phyloP scores from a whole-genome alignment of 2,329 filamentous ascomycete species.

The Acrocalymma vagum region DNA sequence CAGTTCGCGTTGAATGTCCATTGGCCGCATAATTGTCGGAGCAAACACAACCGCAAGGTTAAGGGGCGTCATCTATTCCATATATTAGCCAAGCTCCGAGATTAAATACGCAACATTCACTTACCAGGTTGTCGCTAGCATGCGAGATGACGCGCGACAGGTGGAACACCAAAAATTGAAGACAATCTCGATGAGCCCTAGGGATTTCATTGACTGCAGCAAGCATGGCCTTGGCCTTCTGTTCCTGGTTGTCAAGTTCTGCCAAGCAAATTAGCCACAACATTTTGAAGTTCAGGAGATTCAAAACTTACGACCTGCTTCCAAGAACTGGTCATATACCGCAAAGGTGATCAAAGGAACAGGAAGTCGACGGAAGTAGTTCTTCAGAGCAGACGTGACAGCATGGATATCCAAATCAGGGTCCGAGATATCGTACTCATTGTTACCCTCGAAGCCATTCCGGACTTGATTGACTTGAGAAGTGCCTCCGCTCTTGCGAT shows the following conservation, averaged over 20 bases:
- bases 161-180: constrained; percentile 95
- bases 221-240: constrained; percentile 66
- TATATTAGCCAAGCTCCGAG: constrained; percentile 20
- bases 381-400: constrained; percentile 93
- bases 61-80: constrained; percentile 86
- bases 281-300: background rate
- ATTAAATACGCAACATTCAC: constrained; percentile 37
- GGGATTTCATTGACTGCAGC: constrained; percentile 81
- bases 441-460: constrained; percentile 86
- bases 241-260: constrained; percentile 69
- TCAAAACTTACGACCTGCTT: constrained; percentile 72
- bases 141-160: constrained; percentile 84
- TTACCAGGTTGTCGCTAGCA: constrained; percentile 83
- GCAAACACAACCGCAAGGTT: constrained; percentile 98
- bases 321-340: constrained; percentile 87
- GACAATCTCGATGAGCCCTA: constrained; percentile 82
- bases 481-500: constrained; percentile 94
- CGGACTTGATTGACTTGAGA: constrained; percentile 90
- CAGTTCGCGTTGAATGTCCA: constrained; percentile 91
- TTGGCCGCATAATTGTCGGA: constrained; percentile 94
- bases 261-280: constrained; percentile 9
- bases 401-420: constrained; percentile 94
- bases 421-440: constrained; percentile 92
- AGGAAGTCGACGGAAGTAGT: constrained; percentile 95
- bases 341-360: constrained; percentile 90